Conservation (phyloP, 768 basidiomycete genomes). For the Russula foetens region DNA sequence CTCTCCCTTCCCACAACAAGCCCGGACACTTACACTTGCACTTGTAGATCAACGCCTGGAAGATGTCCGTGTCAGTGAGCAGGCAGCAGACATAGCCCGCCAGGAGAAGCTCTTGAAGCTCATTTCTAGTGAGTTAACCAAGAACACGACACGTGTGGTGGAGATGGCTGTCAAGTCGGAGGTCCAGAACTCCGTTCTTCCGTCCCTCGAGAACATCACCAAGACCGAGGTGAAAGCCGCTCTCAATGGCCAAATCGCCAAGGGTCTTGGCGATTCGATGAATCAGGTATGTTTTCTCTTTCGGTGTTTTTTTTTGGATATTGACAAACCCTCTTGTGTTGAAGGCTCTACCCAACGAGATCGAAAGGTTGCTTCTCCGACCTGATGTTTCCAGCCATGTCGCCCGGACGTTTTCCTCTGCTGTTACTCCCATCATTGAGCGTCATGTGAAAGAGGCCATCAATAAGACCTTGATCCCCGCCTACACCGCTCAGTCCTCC, state of each 20-base stretch:
- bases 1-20: slow-evolving; percentile 8
- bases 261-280: slow-evolving; percentile 63
- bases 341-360: slow-evolving; percentile 68
- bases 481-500: slow-evolving; percentile 66
- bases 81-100: slow-evolving; percentile 71
- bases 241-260: slow-evolving; percentile 69
- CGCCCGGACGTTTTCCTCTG: slow-evolving; percentile 62
- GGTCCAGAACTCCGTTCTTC: slow-evolving; percentile 76
- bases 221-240: slow-evolving; percentile 73
- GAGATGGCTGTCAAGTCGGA: slow-evolving; percentile 84
- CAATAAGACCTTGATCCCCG: slow-evolving; percentile 63
- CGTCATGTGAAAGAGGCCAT: slow-evolving; percentile 76
- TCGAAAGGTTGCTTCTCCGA: slow-evolving; percentile 69
- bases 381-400: slow-evolving; percentile 74
- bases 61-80: slow-evolving; percentile 69
- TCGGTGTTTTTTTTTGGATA: neutral
- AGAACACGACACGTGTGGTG: slow-evolving; percentile 83
- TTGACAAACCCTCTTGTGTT: slow-evolving; percentile 4
- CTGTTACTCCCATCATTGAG: slow-evolving; percentile 69
- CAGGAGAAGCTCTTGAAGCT: slow-evolving; percentile 88
- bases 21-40: slow-evolving; percentile 2
- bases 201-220: slow-evolving; percentile 75
- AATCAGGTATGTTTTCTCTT: slow-evolving; percentile 45
- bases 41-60: slow-evolving; percentile 72
- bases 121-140: slow-evolving; percentile 78